phyloP scores from a whole-genome alignment of 306 rosid genomes.

The Begonia loranthoides region DNA sequence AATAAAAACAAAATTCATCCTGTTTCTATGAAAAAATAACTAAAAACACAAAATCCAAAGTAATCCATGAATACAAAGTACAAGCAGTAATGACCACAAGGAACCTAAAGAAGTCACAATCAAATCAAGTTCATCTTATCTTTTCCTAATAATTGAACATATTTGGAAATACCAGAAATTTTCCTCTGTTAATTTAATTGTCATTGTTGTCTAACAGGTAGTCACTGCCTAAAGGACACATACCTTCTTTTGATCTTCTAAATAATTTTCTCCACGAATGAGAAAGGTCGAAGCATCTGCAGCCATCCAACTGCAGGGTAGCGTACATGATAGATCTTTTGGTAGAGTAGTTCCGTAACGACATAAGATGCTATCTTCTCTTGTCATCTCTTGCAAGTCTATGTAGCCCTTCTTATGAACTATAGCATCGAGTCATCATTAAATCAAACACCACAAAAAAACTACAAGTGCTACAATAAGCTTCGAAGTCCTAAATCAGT shows the following conservation, averaged over 20 bases:
- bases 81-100: no score
- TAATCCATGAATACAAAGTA: no score
- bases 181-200: no score
- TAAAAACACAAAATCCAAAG: no score
- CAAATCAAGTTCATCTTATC: no score
- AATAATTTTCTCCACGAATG: conserved; percentile 61
- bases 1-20: no score
- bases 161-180: no score
- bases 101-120: no score
- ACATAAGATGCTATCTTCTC: conserved; percentile 30
- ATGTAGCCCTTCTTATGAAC: conserved; percentile 66
- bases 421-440: conserved; percentile 8
- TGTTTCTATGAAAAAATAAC: no score
- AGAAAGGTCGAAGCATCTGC: conserved; percentile 73
- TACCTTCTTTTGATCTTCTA: conserved; percentile 59
- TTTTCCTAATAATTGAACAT: no score
- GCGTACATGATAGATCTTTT: conserved; percentile 38
- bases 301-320: conserved; percentile 54
- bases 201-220: no score
- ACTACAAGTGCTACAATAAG: neutral
- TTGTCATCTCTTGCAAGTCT: conserved; percentile 43
- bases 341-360: conserved; percentile 60
- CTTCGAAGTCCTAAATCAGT: neutral
- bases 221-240: no score
- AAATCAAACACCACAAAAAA: neutral